Evolutionary conservation across 129 eudicot species (phyloP).

Genomic region (Chrysanthemum seticuspe): DNA sequence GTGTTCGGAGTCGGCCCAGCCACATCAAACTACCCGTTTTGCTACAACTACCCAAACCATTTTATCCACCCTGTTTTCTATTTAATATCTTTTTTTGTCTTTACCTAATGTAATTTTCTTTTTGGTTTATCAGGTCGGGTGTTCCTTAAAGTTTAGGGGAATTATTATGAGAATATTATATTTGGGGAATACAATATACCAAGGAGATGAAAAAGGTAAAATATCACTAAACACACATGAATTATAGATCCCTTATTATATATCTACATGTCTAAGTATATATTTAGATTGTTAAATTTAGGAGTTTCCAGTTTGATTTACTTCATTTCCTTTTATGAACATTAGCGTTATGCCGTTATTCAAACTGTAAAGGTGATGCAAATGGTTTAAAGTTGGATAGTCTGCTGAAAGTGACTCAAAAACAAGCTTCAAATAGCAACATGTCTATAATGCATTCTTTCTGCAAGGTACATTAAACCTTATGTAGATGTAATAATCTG

Average conservation of each 20-base stretch:
- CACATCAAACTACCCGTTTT: no score
- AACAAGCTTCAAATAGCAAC: constrained; percentile 86
- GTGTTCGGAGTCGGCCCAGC: no score
- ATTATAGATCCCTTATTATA: not conserved
- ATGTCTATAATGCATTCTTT: constrained; percentile 97
- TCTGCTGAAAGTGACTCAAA: constrained; percentile 81
- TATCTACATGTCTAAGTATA: not conserved
- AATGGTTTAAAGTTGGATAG: constrained; percentile 95
- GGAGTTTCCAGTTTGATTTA: no score
- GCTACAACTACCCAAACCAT: no score
- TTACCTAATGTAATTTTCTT: constrained; percentile 4
- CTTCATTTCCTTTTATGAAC: no score
- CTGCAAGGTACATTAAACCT: constrained; percentile 71
- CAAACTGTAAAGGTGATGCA: constrained; percentile 61
- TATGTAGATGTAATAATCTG: constrained; percentile 1
- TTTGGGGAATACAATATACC: constrained; percentile 88
- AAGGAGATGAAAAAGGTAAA: constrained; percentile 94
- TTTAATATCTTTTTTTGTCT: constrained; percentile 4
- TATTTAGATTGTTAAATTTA: no score
- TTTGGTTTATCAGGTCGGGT: constrained; percentile 55
- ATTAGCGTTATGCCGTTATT: not conserved
- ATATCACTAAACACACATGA: not conserved
- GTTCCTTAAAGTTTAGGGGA: constrained; percentile 74
- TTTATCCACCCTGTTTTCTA: constrained; percentile 1
- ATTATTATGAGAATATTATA: constrained; percentile 73